Percentiles rank a stretch among this genome's conserved stretches.
phyloP scores from a whole-genome alignment of 768 basidiomycete genomes.

The Mycena venus region DNA sequence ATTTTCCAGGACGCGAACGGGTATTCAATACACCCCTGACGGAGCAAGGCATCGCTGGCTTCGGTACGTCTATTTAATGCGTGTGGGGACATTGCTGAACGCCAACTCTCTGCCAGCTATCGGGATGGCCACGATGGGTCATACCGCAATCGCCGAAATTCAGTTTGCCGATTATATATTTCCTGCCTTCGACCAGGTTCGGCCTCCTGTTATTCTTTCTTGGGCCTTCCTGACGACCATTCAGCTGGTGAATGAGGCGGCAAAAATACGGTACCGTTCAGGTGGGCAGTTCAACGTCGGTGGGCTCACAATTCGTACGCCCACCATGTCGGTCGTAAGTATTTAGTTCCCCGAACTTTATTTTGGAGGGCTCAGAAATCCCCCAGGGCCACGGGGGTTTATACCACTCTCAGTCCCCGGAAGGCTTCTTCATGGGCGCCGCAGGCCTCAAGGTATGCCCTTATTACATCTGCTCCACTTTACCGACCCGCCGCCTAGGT shows the following conservation, averaged over 20 bases:
- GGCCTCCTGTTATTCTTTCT: not conserved
- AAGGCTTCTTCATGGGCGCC: conserved; percentile 94
- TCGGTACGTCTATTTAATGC: conserved; percentile 58
- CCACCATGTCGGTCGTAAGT: conserved; percentile 89
- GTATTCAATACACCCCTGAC: conserved; percentile 97
- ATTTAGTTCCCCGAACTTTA: not conserved
- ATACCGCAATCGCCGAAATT: conserved; percentile 95
- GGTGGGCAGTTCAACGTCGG: conserved; percentile 89
- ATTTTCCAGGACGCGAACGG: conserved; percentile 79
- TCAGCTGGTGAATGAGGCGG: conserved; percentile 94
- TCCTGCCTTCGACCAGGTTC: conserved; percentile 94
- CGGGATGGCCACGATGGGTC: conserved; percentile 92
- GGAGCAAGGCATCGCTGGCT: conserved; percentile 95
- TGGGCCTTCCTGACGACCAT: not conserved
- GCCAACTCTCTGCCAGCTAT: conserved; percentile 60
- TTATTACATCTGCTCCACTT: not conserved
- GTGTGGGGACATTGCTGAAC: too few species aligned
- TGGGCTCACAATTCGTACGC: conserved; percentile 84
- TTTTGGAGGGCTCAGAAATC: not conserved
- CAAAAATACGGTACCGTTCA: conserved; percentile 92
- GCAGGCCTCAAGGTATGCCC: conserved; percentile 83
- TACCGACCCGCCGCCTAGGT: conserved; percentile 54
- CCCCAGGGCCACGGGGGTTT: conserved; percentile 83
- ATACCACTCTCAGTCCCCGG: conserved; percentile 96
- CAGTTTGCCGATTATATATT: conserved; percentile 91